These are phyloP conservation scores for Tuber magnatum DNA, from an alignment of 495 filamentous ascomycete genomes.

Conservation along the genomic window DNA sequence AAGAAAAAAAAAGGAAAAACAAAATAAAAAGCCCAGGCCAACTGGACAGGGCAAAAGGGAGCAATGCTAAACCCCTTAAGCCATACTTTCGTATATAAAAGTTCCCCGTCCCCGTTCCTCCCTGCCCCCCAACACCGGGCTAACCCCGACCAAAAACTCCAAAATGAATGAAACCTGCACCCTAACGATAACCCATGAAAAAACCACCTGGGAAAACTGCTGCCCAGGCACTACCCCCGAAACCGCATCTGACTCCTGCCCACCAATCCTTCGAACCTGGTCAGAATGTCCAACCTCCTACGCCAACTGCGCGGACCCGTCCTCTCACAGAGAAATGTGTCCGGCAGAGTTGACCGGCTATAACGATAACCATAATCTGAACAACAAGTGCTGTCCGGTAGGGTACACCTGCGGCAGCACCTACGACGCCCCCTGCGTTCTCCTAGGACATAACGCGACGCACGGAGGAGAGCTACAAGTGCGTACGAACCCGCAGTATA, in stretches of 20 bases:
- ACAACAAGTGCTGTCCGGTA: conserved; percentile 30
- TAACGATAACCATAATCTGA: conserved; percentile 10
- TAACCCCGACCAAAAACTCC: neutral
- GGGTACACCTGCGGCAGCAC: conserved; percentile 22
- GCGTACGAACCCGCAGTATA: conserved; percentile 24
- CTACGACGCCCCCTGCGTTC: conserved; percentile 22
- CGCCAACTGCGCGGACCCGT: conserved; percentile 27
- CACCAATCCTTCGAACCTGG: conserved; percentile 18
- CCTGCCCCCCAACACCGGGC: neutral
- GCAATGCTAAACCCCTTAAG: neutral
- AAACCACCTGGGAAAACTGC: neutral
- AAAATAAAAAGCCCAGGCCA: neutral
- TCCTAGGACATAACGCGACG: conserved; percentile 18
- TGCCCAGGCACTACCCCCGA: neutral
- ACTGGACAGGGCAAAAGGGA: neutral
- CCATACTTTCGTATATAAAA: neutral
- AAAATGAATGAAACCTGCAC: neutral
- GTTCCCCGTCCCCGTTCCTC: neutral
- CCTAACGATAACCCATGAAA: neutral
- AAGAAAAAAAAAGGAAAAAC: neutral
- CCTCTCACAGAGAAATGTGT: conserved; percentile 28
- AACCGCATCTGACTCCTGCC: conserved; percentile 9
- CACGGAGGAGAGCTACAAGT: conserved; percentile 8
- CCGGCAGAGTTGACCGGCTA: conserved; percentile 5
- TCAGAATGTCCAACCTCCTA: conserved; percentile 17